Percentiles rank a stretch among this genome's conserved stretches.
Evolutionary conservation across 2,329 filamentous ascomycete genomes (phyloP).

Genomic region (Diaporthe australafricana): DNA sequence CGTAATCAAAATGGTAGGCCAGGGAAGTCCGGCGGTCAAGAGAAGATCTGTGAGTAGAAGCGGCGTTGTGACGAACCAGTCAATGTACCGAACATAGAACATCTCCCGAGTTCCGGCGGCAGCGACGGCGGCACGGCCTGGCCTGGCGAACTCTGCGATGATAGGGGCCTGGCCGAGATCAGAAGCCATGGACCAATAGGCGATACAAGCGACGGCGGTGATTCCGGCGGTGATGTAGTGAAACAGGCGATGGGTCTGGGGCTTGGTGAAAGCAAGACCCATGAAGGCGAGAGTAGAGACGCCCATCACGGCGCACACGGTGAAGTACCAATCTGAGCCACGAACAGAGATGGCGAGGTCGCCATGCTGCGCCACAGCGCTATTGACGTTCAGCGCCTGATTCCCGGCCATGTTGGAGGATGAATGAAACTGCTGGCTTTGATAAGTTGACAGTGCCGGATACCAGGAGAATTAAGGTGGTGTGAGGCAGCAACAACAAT

Average conservation of each 20-base stretch:
- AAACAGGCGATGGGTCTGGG: conserved; percentile 68
- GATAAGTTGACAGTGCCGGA: too few relatives aligned
- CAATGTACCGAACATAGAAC: conserved; percentile 75
- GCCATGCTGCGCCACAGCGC: conserved; percentile 59
- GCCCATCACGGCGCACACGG: conserved; percentile 70
- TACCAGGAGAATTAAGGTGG: neutral
- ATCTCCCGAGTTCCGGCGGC: conserved; percentile 68
- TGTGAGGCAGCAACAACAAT: neutral
- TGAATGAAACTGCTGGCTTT: neutral
- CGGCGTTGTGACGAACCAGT: conserved; percentile 73
- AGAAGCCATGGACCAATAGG: conserved; percentile 76
- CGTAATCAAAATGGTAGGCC: conserved; percentile 71
- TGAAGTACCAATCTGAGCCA: conserved; percentile 73
- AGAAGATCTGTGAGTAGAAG: conserved; percentile 72
- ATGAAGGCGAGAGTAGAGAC: conserved; percentile 64
- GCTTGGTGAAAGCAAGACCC: conserved; percentile 63
- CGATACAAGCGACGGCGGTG: conserved; percentile 68
- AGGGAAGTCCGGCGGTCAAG: conserved; percentile 72
- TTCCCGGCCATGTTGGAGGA: conserved; percentile 50
- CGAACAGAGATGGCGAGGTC: conserved; percentile 69
- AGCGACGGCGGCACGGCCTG: conserved; percentile 54
- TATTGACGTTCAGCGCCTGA: conserved; percentile 58
- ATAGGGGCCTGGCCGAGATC: conserved; percentile 74
- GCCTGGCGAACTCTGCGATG: conserved; percentile 66
- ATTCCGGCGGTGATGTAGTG: conserved; percentile 73